Base-by-base conservation (phyloP, 495 filamentous ascomycete genomes). In the Xylaria venustula region DNA sequence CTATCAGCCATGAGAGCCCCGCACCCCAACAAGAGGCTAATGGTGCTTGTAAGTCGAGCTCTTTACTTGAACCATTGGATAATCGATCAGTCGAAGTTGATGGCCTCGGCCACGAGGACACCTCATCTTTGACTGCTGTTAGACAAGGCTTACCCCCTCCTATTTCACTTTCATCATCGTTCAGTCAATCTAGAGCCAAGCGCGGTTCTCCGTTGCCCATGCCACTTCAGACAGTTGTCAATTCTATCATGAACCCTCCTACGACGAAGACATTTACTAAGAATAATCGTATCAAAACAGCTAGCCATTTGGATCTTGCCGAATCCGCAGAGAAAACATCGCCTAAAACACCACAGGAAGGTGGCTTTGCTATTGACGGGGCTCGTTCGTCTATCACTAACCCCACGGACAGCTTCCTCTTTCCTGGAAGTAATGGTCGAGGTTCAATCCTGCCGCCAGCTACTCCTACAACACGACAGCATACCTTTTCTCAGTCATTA, bases 301-400 rank as follows among this genome's bases (percentile, higher is more conserved):
- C 79, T 36, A 82, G 78, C 67, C 82, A 84, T 49, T 66, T 82
- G 54, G 74, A 79, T 42, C 73, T 69, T 64, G 61, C 74, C 61
- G 79, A 78, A 64, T 76, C 72, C 61, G 69, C 70, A 60, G 77
- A 84, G 46, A 81, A 75, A 55, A 73, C 76, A 2, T 87, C 90
- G 3, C 93, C 93, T 36, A 89, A 79, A 51, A 98, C 93, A 1
- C 93, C 93, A 0, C 85, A 83, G 61, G 91, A 92, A 54, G 79
- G 79, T 46, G 80, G 91, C 67, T 77, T 85, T 25, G 88, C 89
- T 20, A 90, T 88, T n/a, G 91, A 96, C 69, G 86, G 90, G 1
- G 95, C 89, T 71, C 83, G 83, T 20, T 74, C 94, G 20, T 91
- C 91, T 2, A 92, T 95, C 54, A 92, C 89, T 6, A 75, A 77